Base-by-base conservation (phyloP, 2,329 filamentous ascomycete genomes). In the Cadophora malorum region DNA sequence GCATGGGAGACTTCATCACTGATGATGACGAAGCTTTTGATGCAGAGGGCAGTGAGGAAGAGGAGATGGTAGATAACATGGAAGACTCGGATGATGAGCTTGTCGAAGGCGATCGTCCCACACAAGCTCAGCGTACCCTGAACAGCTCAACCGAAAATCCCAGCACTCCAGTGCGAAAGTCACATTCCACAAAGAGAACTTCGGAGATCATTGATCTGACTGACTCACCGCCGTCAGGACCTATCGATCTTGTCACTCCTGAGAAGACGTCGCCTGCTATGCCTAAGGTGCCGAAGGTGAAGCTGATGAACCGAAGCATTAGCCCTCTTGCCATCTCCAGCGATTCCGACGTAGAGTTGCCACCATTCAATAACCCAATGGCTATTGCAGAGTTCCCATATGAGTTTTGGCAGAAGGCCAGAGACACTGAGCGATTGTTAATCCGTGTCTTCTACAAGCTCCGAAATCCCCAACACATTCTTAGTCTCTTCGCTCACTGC, bases 1-100 rank as follows among this genome's bases (percentile, higher is more conserved):
- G 81, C 9, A 50, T 82, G 23, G 78, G 80, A 4, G 78, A 81
- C 55, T 89, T 90, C 68, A 77, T 91, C 58, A 80, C 86, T 28
- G 73, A 76, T 47, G 73, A 77, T 45, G 71, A 74, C 21, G 66
- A 71, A 28, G 28, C 28, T 35, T 45, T 41, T 7, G 41, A 64
- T 70, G 38, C 66, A 69, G 14, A 70, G 63, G 53, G 52, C 47
- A 49, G 45, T 21, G 50, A 9, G 35, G 60, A 50, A 21, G 60
- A 71, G 8, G 73, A 75, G 19, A 28, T 33, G 19, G 38, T 33
- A 2, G 52, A 65, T 16, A 5, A 38, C 10, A 56, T 63, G 28
- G 63, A 56, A 3, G 58, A 66, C 38, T 62, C 59, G 21, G 64
- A 66, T 55, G 60, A 63, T 61, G 67, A 64, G n/a, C n/a, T 59